Base-by-base conservation (phyloP, 768 basidiomycete species). In the Crucibulum laeve region DNA sequence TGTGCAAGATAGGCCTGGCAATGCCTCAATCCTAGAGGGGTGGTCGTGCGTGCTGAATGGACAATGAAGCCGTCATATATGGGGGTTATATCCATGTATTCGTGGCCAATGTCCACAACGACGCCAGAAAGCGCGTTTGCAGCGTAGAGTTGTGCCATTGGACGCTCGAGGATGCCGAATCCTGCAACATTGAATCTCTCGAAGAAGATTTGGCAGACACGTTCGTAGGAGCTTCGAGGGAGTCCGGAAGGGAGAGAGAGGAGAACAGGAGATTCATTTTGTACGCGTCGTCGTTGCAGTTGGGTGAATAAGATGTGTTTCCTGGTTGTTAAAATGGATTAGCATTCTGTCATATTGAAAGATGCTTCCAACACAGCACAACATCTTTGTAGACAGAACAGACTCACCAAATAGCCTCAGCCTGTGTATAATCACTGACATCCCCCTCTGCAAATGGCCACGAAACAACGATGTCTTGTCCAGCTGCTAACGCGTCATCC, bases 101-200 rank as follows among this genome's bases (percentile, higher is more conserved):
- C 77, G 49, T 79, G 73, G 39, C 82, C 86, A 48, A 96, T 78
- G 63, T 95, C 93, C 45, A 96, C 72, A 30, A 91, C 79, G 38
- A 95, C 63, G 37, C 91, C 90, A 43, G 65, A 79, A 45, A 88
- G 71, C 43, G 72, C 72, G 51, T 83, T 84, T 13, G 78, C 78
- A 17, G 91, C 80, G 62, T 89, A 94, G 34, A 94, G 67, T 52
- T 92, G 88, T 6, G 88, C 79, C 61, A 92, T 76, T 17, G 92
- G 85, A 0, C 91, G 87, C 44, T 93, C 86, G 39, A 92, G 69
- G 51, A 93, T 72, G 43, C 78, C 76, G 50, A 94, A 79, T 13
- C 82, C 88, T 6, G 93, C 84, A 21, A 87, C 84, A 57, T 93
- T 92, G 76, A 94, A 89, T 19, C 88, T 84, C 58, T 95, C 92